phyloP scores from a whole-genome alignment of 345 rosid species.

The Pistacia atlantica region DNA sequence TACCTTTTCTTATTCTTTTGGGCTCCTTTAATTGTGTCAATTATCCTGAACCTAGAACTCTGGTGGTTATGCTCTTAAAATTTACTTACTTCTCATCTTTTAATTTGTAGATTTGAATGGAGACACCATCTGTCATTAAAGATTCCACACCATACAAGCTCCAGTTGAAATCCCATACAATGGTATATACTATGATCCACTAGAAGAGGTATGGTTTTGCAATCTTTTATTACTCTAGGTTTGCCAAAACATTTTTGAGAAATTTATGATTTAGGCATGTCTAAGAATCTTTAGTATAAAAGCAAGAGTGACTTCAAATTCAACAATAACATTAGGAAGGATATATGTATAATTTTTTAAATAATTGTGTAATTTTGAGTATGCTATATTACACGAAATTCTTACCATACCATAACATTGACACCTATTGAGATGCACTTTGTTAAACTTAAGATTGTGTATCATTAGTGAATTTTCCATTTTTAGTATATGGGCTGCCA shows the following conservation, averaged over 20 bases:
- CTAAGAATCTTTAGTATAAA: neutral
- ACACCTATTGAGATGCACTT: neutral
- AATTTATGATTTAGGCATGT: slow-evolving; percentile 10
- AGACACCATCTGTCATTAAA: slow-evolving; percentile 90
- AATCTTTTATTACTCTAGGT: slow-evolving; percentile 7
- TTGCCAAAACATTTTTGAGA: slow-evolving; percentile 4
- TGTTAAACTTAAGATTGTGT: neutral
- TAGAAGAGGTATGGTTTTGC: slow-evolving; percentile 65
- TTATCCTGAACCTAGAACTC: slow-evolving; percentile 6
- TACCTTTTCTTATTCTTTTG: neutral
- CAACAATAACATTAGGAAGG: neutral
- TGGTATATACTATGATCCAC: slow-evolving; percentile 97
- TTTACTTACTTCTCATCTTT: slow-evolving; percentile 18
- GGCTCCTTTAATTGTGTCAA: slow-evolving; percentile 5
- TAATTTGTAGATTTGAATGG: slow-evolving; percentile 81
- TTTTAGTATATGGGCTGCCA: neutral
- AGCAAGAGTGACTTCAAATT: neutral
- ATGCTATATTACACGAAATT: neutral
- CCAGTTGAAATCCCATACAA: slow-evolving; percentile 93
- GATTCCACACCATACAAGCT: slow-evolving; percentile 94
- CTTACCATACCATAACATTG: neutral
- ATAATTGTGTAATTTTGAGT: neutral
- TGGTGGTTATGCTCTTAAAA: slow-evolving; percentile 1
- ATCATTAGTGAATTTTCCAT: neutral
- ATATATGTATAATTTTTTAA: slow-evolving; percentile 14